Conservation (phyloP, 345 rosid species). For the Eucalyptus polybractea region DNA sequence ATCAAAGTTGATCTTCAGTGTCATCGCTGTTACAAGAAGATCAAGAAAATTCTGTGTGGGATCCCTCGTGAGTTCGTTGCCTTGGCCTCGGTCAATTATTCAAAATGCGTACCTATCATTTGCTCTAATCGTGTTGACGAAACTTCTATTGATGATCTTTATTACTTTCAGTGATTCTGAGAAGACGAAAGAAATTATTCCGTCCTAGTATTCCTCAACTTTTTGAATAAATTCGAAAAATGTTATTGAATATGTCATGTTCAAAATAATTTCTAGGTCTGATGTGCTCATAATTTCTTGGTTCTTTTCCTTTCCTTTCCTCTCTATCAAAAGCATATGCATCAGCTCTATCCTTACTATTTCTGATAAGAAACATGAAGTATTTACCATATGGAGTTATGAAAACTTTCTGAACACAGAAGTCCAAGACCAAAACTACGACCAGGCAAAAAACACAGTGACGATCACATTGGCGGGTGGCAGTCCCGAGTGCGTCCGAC, state of each 20-base stretch:
- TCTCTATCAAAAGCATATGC: not conserved
- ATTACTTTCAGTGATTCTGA: not conserved
- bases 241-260: not conserved
- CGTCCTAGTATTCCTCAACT: not conserved
- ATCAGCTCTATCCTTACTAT: not conserved
- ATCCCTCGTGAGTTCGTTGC: not conserved
- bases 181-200: not conserved
- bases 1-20: not conserved
- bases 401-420: not conserved
- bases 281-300: not conserved
- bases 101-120: not conserved
- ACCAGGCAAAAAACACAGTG: not conserved
- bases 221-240: not conserved
- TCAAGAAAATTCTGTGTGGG: not conserved
- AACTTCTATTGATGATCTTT: not conserved
- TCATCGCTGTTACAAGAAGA: not conserved
- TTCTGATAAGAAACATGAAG: not conserved
- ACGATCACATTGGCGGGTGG: not conserved
- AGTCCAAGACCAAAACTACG: not conserved
- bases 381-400: not conserved
- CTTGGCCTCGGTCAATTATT: not conserved
- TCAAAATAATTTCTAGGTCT: not conserved
- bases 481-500: not conserved
- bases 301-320: not conserved
- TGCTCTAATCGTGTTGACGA: not conserved